Evolutionary conservation across 208 protist species (phyloP), one percentile per base, ranked within the genome.

Genomic region (Angomonas deanei): DNA sequence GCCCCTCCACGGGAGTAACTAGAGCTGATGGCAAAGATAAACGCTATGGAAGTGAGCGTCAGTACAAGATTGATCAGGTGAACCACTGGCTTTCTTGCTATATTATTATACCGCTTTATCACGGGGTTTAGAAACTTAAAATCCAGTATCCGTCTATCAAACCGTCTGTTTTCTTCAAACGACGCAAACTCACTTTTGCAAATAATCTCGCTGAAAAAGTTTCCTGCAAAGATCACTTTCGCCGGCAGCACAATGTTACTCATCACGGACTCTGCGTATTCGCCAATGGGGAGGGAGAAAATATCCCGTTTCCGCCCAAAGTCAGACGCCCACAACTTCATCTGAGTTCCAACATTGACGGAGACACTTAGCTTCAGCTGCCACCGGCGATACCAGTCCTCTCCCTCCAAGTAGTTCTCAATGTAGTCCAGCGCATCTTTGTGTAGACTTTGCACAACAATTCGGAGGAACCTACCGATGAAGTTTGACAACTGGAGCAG

Each of bases 331-430:
- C 67, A 82, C 63, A 78, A 54, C 50, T 76, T 68, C 27, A 82
- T 46, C 50, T 74, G 74, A 17, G 69, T 65, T 15, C 68, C 73
- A 36, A 81, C 69, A 15, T 62, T 68, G 17, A 75, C 66, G 0
- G 79, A 69, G 15, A 92, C 50, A 4, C 58, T 67, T 24, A 58
- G 60, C 26, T 47, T 74, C 10, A 92, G 59, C 10, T 72, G 34
- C 82, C 86, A 88, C 55, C 82, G 74, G 0, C 67, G 66, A 68
- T 82, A 90, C 82, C 82, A 93, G 28, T 68, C 61, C 4, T 62
- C 56, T 30, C 86, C 82, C 62, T 93, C 86, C 11, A 92, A 48
- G 70, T 89, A 92, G 67, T 72, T 84, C 26, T 86, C 72, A 23
- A 89, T 60, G 69, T 85, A 90, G 17, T 82, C 78, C 6, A 90